These are phyloP conservation scores for Candida ponderosae DNA, from an alignment of 805 yeast species.

Conservation along the genomic window DNA sequence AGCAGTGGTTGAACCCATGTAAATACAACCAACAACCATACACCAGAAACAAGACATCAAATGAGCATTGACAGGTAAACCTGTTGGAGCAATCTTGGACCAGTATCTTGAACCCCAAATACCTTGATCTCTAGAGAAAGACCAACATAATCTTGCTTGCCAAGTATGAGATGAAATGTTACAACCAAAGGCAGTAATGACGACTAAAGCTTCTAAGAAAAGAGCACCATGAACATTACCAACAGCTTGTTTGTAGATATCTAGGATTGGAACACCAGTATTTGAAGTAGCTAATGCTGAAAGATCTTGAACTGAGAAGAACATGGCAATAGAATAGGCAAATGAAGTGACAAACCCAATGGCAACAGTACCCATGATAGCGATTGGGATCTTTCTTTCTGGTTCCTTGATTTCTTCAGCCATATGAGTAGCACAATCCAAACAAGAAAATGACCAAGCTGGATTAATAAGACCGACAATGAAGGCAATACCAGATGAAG, in stretches of 20 bases:
- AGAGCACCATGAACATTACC: constrained; percentile 46
- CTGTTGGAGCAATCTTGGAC: constrained; percentile 38
- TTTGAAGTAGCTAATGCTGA: constrained; percentile 37
- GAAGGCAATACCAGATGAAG: constrained; percentile 49
- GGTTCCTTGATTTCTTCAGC: constrained; percentile 57
- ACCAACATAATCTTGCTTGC: constrained; percentile 64
- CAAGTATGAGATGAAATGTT: constrained; percentile 57
- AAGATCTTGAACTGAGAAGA: constrained; percentile 49
- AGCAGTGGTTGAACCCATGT: constrained; percentile 60
- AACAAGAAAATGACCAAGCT: constrained; percentile 61
- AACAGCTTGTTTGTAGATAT: constrained; percentile 53
- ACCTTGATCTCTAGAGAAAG: constrained; percentile 60
- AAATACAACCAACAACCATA: constrained; percentile 51
- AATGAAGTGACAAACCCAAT: constrained; percentile 60
- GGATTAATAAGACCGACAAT: constrained; percentile 67
- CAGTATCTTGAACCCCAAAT: constrained; percentile 46
- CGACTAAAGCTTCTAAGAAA: constrained; percentile 38
- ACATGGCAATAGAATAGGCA: constrained; percentile 44
- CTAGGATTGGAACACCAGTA: constrained; percentile 56
- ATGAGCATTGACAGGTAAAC: constrained; percentile 56
- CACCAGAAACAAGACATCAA: constrained; percentile 43
- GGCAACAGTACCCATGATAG: constrained; percentile 54
- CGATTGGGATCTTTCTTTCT: constrained; percentile 47
- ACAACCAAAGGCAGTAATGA: constrained; percentile 50
- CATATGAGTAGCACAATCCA: constrained; percentile 67